Evolutionary conservation across 176 grass and related monocot species (phyloP), one percentile per base, ranked within the genome.

Genomic region (Miscanthus lutarioriparius): DNA sequence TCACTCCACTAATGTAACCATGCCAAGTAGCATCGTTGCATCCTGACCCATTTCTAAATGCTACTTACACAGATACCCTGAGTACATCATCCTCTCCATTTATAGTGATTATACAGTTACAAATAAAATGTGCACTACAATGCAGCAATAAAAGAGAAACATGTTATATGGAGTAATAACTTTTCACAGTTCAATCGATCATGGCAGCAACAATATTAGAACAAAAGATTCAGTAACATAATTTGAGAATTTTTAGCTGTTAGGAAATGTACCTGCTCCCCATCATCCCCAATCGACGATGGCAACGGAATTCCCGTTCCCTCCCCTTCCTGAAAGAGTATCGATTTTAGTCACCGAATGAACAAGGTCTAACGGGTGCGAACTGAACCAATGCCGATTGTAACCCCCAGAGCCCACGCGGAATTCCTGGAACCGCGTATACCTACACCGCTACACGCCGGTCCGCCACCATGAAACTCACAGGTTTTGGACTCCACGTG

Each of bases 261-360:
- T 53, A 56, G 62, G 75, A 64, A 87, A 76, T 17, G 85, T 87
- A 91, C 89, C 89, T 90, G 74, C 84, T 87, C 89, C 25, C 75
- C 85, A 54, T 87, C 89, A 22, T 91, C 89, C 76, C 85, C 85
- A 80, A 84, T 87, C 9, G 85, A 91, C 32, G 85, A 84, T n/a
- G 89, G 89, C 39, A 87, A 70, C 32, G 76, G 75, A 70, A 91
- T 83, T 64, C 89, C 89, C 1, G 76, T 70, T 17, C 75, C 85
- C 51, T 84, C 89, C 0, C 37, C 63, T 10, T 45, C 80, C 89
- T 91, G 85, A 28, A 84, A 91, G 47, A 12, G 15, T 27, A 68
- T 5, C 10, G 49, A 43, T 78, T 53, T 54, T 16, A 78, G 3
- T 53, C 28, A 30, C 28, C 28, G 28, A 30, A 30, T 30, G 28